These are phyloP conservation scores for Tilletia indica DNA, from an alignment of 1,284 basidiomycete species.

Conservation along the genomic window DNA sequence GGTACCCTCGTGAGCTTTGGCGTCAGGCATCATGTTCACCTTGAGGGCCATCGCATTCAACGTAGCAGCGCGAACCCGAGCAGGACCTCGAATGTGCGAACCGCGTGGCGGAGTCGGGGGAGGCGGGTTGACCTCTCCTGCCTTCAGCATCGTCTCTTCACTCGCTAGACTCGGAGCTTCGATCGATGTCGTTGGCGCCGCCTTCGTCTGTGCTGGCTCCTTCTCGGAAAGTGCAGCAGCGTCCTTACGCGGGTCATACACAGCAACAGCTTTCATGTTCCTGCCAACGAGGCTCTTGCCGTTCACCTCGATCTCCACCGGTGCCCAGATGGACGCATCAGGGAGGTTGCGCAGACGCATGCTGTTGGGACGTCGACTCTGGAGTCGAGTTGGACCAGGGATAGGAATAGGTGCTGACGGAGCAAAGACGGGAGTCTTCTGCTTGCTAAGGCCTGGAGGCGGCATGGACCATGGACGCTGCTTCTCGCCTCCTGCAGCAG, in stretches of 20 bases:
- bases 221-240: no score
- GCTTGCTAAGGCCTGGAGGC: constrained; percentile 8
- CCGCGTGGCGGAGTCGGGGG: constrained; percentile 4
- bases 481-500: not conserved
- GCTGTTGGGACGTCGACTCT: constrained; percentile 15
- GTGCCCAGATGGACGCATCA: constrained; percentile 17
- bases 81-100: not conserved
- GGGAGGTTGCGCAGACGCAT: constrained; percentile 14
- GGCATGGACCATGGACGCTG: constrained; percentile 1
- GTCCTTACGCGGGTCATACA: constrained; percentile 15
- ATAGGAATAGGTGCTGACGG: constrained; percentile 1
- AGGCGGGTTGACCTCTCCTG: not conserved
- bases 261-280: constrained; percentile 17
- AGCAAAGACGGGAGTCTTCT: not conserved
- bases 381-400: constrained; percentile 5
- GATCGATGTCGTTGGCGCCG: no score
- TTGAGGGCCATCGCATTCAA: constrained; percentile 8
- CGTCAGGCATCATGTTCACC: constrained; percentile 1
- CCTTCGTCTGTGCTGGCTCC: no score
- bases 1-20: constrained; percentile 7
- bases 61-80: not conserved
- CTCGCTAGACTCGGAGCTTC: no score
- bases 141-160: not conserved
- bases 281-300: constrained; percentile 15
- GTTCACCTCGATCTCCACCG: constrained; percentile 21